phyloP scores from a whole-genome alignment of 371 early-diverging fungal genomes.

The Dichotomocladium elegans region DNA sequence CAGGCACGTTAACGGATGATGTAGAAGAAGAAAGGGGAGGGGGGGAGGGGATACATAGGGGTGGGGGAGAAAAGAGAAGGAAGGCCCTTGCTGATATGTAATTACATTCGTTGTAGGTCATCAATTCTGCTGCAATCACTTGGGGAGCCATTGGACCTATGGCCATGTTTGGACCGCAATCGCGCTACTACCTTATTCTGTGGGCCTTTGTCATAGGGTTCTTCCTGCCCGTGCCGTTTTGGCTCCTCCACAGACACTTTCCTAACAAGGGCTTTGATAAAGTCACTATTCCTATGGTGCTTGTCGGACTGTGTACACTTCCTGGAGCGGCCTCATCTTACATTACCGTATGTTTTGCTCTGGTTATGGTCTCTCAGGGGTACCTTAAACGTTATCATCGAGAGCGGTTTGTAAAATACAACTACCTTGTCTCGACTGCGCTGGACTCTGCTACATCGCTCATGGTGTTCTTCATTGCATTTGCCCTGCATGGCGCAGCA shows the following conservation, averaged over 20 bases:
- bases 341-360: slow-evolving; percentile 34
- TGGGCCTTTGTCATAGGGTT: slow-evolving; percentile 48
- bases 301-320: slow-evolving; percentile 35
- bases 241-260: slow-evolving; percentile 41
- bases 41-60: no score
- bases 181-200: slow-evolving; percentile 39
- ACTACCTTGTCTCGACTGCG: slow-evolving; percentile 53
- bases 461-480: slow-evolving; percentile 46
- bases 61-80: no score
- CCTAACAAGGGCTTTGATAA: slow-evolving; percentile 27
- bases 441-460: slow-evolving; percentile 56
- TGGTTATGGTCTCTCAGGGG: slow-evolving; percentile 39
- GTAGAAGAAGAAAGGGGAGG: no score
- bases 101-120: no score
- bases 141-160: slow-evolving; percentile 60
- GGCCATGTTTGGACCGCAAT: slow-evolving; percentile 40
- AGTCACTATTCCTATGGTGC: slow-evolving; percentile 45
- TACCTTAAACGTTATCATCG: slow-evolving; percentile 41
- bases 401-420: slow-evolving; percentile 51
- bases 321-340: slow-evolving; percentile 42
- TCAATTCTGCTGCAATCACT: slow-evolving; percentile 58
- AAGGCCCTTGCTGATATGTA: no score
- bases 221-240: slow-evolving; percentile 40
- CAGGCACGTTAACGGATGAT: no score
- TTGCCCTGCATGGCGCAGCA: slow-evolving; percentile 50